Evolutionary conservation across 805 yeast species (phyloP).

Genomic region (Ogataea paradorogensis): DNA sequence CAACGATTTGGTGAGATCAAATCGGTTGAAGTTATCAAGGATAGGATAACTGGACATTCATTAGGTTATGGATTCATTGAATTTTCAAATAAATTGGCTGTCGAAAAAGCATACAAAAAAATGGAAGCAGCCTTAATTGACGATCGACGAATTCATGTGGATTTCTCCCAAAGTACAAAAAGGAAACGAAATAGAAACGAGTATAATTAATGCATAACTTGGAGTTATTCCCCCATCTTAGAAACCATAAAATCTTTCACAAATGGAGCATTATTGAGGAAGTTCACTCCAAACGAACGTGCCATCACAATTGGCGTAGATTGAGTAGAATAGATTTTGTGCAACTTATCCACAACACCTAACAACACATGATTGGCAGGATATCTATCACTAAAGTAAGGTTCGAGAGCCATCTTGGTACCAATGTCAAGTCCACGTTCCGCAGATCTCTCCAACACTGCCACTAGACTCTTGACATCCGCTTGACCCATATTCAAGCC

Average conservation of each 20-base stretch:
- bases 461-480: conserved; percentile 73
- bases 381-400: conserved; percentile 81
- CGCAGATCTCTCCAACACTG: conserved; percentile 66
- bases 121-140: conserved; percentile 64
- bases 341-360: conserved; percentile 89
- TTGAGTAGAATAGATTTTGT: conserved; percentile 78
- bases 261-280: conserved; percentile 59
- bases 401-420: conserved; percentile 72
- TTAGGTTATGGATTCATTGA: conserved; percentile 65
- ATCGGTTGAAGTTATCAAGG: conserved; percentile 51
- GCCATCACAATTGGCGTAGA: conserved; percentile 69
- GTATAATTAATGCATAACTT: neutral
- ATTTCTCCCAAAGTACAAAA: conserved; percentile 58
- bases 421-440: conserved; percentile 89
- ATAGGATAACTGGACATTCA: conserved; percentile 45
- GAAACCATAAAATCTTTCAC: conserved; percentile 69
- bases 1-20: conserved; percentile 57
- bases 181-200: conserved; percentile 6
- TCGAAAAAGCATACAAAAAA: conserved; percentile 61
- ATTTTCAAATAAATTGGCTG: conserved; percentile 43
- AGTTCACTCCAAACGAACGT: conserved; percentile 72
- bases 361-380: conserved; percentile 74
- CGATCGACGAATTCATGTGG: conserved; percentile 62
- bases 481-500: conserved; percentile 97
- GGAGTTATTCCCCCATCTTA: conserved; percentile 31